Evolutionary conservation across 148 eudicot species (phyloP), one percentile per base, ranked within the genome.

Genomic region (Camellia lanceoleosa): DNA sequence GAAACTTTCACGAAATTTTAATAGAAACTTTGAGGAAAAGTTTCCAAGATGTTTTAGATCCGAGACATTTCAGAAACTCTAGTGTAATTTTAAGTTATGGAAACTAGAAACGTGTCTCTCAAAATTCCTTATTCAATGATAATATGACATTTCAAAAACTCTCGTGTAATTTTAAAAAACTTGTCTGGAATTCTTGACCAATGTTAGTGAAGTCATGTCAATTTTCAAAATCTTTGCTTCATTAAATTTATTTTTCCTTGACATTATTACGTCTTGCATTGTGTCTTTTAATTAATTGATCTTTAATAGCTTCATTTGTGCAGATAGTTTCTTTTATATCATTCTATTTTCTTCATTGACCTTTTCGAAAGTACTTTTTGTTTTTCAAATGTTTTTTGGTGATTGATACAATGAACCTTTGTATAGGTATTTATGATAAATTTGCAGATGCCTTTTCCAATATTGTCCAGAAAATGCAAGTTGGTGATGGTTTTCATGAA

Each of bases 401-500:
- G 60, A 47, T 42, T 71, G 56, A 67, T 79, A 47, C 73, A 70
- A 44, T 68, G 56, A 62, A 65, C 49, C 7, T 49, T 68, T 62
- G 47, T 86, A 84, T 88, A 95, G 98, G 97, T 80, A 92, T 96
- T 30, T 96, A 93, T 81, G 95, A 91, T 54, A 89, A 90, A 82
- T 96, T 96, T 84, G 94, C 93, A 38, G 70, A 75, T 61, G 98
- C 97, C 75, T 96, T 91, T 65, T 62, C 95, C 77, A 85, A 82
- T 58, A 97, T 98, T 86, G 99, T 96, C 71, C 85, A 87, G 85
- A 86, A 81, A 74, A 89, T 96, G 84, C 92, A 96, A 92, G 99
- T 96, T 83, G 99, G 98, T 47, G 84, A 96, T 92, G 99, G 99
- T 59, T 96, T 93, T 81, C 83, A 79, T 80, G 99, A 93, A 64